These are phyloP conservation scores for Postia placenta DNA, from an alignment of 768 basidiomycete genomes.

Conservation along the genomic window DNA sequence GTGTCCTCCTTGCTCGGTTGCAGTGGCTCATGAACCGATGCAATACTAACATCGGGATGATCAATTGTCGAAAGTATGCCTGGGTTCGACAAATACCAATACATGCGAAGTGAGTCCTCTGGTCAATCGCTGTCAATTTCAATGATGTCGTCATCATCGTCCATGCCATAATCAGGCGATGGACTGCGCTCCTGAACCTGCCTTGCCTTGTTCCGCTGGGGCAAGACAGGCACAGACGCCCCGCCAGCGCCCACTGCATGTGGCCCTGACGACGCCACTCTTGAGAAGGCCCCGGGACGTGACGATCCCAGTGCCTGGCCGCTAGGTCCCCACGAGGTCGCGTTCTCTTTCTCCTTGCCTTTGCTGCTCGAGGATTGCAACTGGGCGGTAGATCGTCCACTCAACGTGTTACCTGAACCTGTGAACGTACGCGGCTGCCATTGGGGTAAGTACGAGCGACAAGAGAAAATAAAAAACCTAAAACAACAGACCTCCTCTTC, in stretches of 20 bases:
- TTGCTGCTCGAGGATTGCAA: conserved; percentile 45
- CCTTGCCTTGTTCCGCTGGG: conserved; percentile 32
- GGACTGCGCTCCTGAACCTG: conserved; percentile 47
- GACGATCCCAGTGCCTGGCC: conserved; percentile 47
- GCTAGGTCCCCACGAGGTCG: conserved; percentile 24
- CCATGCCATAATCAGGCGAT: conserved; percentile 63
- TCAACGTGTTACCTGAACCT: conserved; percentile 65
- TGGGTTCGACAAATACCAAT: no score
- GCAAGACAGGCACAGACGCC: conserved; percentile 39
- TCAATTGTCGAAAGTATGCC: no score
- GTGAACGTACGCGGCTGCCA: conserved; percentile 43
- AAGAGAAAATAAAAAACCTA: not conserved
- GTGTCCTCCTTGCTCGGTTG: no score
- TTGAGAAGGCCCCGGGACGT: conserved; percentile 29
- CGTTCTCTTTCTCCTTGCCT: conserved; percentile 30
- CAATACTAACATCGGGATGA: no score
- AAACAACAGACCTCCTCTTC: conserved; percentile 13
- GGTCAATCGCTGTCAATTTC: conserved; percentile 75
- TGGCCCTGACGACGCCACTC: conserved; percentile 21
- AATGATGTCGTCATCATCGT: conserved; percentile 75
- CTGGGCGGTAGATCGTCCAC: conserved; percentile 34
- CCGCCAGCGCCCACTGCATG: conserved; percentile 52
- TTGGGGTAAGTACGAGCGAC: not conserved
- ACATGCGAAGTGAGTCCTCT: not conserved
- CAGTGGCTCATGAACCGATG: no score